These are phyloP conservation scores for Kodamaea sp. DNA, from an alignment of 1,139 yeast genomes.

Conservation along the genomic window DNA sequence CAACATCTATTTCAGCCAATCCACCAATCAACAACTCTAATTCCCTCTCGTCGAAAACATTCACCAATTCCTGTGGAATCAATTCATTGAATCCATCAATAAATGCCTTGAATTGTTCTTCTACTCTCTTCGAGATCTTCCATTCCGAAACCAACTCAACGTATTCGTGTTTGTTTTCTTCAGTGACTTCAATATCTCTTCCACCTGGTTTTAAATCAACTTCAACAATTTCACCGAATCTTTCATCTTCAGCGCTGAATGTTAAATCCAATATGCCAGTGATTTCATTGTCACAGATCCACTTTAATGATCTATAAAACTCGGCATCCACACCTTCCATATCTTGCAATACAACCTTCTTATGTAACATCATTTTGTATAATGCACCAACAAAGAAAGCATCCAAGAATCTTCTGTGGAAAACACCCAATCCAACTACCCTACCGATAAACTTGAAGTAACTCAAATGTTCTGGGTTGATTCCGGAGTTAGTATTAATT, in stretches of 20 bases:
- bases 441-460: constrained; percentile 98
- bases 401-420: constrained; percentile 96
- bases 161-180: constrained; percentile 92
- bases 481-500: constrained; percentile 96
- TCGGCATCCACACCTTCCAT: constrained; percentile 99
- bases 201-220: constrained; percentile 92
- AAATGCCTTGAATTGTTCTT: constrained; percentile 94
- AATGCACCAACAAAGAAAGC: constrained; percentile 98
- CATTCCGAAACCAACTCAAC: constrained; percentile 95
- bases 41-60: constrained; percentile 97
- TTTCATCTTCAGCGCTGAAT: constrained; percentile 92
- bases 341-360: constrained; percentile 92
- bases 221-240: constrained; percentile 90
- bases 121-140: constrained; percentile 91
- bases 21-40: constrained; percentile 96
- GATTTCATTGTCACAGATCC: constrained; percentile 95
- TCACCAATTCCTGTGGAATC: constrained; percentile 93
- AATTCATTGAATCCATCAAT: constrained; percentile 96
- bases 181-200: constrained; percentile 83
- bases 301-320: constrained; percentile 87
- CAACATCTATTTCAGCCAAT: constrained; percentile 94
- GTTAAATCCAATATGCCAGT: constrained; percentile 80
- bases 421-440: constrained; percentile 95
- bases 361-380: constrained; percentile 95
- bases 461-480: constrained; percentile 96